Conservation (phyloP, 106 monocot genomes). For the Agapanthus africanus region DNA sequence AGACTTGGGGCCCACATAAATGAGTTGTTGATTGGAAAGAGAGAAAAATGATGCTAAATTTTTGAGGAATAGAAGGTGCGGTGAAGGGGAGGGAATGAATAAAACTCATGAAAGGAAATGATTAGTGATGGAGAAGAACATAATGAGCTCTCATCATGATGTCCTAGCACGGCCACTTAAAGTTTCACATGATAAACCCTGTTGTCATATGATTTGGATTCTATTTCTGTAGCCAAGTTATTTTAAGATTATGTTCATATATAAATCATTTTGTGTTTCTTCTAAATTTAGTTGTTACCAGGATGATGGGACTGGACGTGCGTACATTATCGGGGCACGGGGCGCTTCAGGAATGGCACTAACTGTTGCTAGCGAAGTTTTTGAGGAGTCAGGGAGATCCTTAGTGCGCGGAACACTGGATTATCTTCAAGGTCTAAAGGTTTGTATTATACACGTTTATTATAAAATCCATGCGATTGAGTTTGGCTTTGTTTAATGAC, state of each 20-base stretch:
- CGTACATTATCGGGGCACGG: constrained; percentile 71
- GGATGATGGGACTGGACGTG: constrained; percentile 87
- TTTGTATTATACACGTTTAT: constrained; percentile 14
- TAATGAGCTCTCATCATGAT: not conserved
- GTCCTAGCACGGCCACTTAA: not conserved
- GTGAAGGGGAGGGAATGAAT: not conserved
- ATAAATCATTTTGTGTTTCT: not conserved
- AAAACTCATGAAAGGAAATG: not conserved
- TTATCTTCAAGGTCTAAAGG: constrained; percentile 96
- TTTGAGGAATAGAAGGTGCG: not conserved
- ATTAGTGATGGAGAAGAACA: not conserved
- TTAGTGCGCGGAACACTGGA: constrained; percentile 90
- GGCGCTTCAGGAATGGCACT: constrained; percentile 70
- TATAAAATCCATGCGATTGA: not conserved
- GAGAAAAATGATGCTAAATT: too few species aligned
- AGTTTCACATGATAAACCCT: not conserved
- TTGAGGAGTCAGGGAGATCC: constrained; percentile 89
- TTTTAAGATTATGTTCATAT: not conserved
- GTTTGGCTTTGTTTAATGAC: not conserved
- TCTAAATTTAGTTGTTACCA: constrained; percentile 16
- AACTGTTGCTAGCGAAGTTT: constrained; percentile 88
- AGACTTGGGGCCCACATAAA: too few species aligned
- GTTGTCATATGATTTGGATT: not conserved
- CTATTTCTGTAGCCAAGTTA: not conserved
- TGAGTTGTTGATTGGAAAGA: too few species aligned